Evolutionary conservation across 2,329 filamentous ascomycete genomes (phyloP).

Genomic region (Diaporthe sp.): DNA sequence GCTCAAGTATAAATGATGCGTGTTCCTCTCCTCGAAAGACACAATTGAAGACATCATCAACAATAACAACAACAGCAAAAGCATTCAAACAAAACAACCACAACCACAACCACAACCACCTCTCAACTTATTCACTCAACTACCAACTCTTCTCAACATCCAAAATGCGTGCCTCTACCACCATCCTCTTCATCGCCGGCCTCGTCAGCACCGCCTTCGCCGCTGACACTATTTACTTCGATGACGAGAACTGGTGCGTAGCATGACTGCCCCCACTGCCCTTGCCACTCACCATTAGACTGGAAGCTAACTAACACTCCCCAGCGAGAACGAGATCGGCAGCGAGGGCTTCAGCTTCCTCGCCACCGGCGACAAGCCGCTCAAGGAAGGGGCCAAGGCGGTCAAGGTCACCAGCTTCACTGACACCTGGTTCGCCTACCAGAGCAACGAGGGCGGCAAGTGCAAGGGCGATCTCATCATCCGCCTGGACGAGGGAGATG

Average conservation of each 20-base stretch:
- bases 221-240: conserved; percentile 39
- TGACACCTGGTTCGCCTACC: conserved; percentile 21
- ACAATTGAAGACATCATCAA: not conserved
- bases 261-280: not conserved
- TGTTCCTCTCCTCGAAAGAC: not conserved
- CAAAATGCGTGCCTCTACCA: conserved; percentile 41
- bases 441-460: not conserved
- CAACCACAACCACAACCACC: not conserved
- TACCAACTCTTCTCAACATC: not conserved
- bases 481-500: not conserved
- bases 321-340: conserved; percentile 35
- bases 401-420: conserved; percentile 56
- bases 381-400: conserved; percentile 57
- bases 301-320: not conserved
- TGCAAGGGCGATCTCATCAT: conserved; percentile 1
- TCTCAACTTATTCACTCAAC: not conserved
- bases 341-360: conserved; percentile 37
- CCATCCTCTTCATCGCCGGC: conserved; percentile 39
- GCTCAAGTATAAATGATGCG: not conserved
- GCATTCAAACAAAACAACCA: not conserved
- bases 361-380: conserved; percentile 53
- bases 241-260: conserved; percentile 27
- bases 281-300: not conserved
- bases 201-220: conserved; percentile 40
- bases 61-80: not conserved